phyloP scores from a whole-genome alignment of 768 basidiomycete genomes.

The Amyloporia xantha region DNA sequence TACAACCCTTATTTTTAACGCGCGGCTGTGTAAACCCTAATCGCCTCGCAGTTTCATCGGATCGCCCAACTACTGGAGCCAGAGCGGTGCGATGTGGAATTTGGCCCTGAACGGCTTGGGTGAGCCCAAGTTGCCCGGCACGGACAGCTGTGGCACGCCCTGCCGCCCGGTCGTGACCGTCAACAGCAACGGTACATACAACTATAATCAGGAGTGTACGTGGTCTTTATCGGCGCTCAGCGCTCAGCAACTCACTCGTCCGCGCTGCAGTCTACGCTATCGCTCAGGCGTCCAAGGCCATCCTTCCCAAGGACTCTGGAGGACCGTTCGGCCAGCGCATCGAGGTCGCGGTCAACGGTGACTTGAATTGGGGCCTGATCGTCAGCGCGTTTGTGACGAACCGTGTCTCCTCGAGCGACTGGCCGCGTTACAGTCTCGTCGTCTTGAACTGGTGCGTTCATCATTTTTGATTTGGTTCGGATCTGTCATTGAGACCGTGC shows the following conservation, averaged over 20 bases:
- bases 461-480: background rate
- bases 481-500: background rate
- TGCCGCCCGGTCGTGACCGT: slow-evolving; percentile 65
- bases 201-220: slow-evolving; percentile 68
- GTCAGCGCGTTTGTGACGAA: slow-evolving; percentile 63
- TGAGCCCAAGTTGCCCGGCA: slow-evolving; percentile 58
- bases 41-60: slow-evolving; percentile 33
- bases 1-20: background rate
- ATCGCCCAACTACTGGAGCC: slow-evolving; percentile 32
- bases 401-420: slow-evolving; percentile 47
- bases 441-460: slow-evolving; percentile 55
- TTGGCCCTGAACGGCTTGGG: slow-evolving; percentile 60
- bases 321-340: slow-evolving; percentile 69
- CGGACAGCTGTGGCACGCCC: slow-evolving; percentile 55
- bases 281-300: slow-evolving; percentile 70
- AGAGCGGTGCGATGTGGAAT: slow-evolving; percentile 67
- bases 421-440: slow-evolving; percentile 62
- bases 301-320: slow-evolving; percentile 58
- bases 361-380: slow-evolving; percentile 46
- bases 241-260: background rate
- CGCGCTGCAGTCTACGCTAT: slow-evolving; percentile 50
- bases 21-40: slow-evolving; percentile 19
- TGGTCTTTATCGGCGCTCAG: slow-evolving; percentile 2
- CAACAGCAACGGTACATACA: slow-evolving; percentile 56
- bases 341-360: slow-evolving; percentile 54